Percentiles rank a stretch among this genome's conserved stretches.
Evolutionary conservation across 1,284 basidiomycete genomes (phyloP).

Genomic region (Testicularia cyperi): DNA sequence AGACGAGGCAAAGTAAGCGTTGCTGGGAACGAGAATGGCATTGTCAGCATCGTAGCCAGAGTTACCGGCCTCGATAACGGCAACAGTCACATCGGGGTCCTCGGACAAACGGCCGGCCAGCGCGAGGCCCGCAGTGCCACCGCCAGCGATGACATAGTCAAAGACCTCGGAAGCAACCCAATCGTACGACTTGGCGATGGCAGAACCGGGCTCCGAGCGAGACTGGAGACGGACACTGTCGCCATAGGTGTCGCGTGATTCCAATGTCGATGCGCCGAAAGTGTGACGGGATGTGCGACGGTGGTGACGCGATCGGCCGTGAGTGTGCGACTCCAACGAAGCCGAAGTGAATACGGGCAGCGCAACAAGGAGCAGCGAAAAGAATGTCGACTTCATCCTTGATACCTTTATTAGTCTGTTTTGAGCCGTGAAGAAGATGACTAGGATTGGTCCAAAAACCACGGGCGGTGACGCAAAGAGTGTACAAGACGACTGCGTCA

Average conservation of each 20-base stretch:
- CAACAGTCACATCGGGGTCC: constrained; percentile 66
- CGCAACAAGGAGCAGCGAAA: constrained; percentile 17
- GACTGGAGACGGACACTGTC: constrained; percentile 6
- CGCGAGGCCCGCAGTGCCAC: constrained; percentile 87
- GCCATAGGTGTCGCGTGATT: constrained; percentile 6
- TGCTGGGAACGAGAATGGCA: constrained; percentile 20
- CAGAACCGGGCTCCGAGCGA: constrained; percentile 13
- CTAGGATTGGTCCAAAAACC: too few species aligned
- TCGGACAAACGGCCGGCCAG: constrained; percentile 80
- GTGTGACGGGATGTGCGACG: constrained; percentile 5
- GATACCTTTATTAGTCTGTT: too few species aligned
- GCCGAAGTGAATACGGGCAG: constrained; percentile 23
- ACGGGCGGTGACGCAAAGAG: too few species aligned
- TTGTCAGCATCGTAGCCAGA: constrained; percentile 31
- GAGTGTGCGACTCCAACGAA: constrained; percentile 10
- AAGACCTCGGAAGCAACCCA: constrained; percentile 19
- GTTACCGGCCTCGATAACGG: constrained; percentile 68
- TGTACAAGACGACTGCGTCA: too few species aligned
- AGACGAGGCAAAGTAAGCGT: constrained; percentile 32
- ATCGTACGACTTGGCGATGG: constrained; percentile 28
- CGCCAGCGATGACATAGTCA: constrained; percentile 87
- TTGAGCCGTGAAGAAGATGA: too few species aligned
- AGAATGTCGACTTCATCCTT: constrained; percentile 30
- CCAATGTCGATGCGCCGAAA: constrained; percentile 9
- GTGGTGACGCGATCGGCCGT: constrained; percentile 7